Conservation (phyloP, 495 filamentous ascomycete genomes). For the Lophiotrema nucula region DNA sequence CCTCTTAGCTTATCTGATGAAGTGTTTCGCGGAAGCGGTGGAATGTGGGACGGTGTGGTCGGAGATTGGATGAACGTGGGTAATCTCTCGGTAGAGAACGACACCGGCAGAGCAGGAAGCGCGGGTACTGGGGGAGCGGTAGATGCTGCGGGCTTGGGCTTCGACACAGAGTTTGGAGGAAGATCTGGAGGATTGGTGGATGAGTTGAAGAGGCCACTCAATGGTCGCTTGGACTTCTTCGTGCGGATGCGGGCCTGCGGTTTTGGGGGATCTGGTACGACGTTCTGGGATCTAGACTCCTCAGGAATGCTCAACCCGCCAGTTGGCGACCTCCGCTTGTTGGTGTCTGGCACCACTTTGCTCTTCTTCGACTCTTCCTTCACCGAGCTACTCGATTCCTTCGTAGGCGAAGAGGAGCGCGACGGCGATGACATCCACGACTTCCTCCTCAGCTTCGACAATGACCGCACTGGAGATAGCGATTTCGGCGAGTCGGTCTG, state of each 20-base stretch:
- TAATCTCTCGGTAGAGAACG: constrained; percentile 60
- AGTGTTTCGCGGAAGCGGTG: constrained; percentile 52
- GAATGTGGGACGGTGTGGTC: constrained; percentile 47
- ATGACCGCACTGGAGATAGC: constrained; percentile 22
- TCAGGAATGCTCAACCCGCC: constrained; percentile 17
- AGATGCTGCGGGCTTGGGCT: constrained; percentile 33
- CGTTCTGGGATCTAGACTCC: constrained; percentile 11
- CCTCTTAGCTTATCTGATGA: constrained; percentile 44
- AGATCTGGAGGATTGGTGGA: constrained; percentile 4
- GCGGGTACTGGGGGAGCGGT: constrained; percentile 52
- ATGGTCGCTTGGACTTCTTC: constrained; percentile 29
- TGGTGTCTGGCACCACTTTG: neutral
- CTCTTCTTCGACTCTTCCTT: constrained; percentile 8
- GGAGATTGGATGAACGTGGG: constrained; percentile 45
- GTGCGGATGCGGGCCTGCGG: constrained; percentile 18
- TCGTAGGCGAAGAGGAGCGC: constrained; percentile 25
- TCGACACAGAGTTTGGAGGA: neutral
- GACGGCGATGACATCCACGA: constrained; percentile 33
- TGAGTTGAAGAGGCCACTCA: constrained; percentile 29
- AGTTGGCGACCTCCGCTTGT: constrained; percentile 13
- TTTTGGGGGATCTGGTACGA: neutral
- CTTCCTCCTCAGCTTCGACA: constrained; percentile 31
- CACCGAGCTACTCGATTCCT: constrained; percentile 1
- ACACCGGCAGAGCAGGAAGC: constrained; percentile 55
- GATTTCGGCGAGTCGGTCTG: constrained; percentile 6